Percentiles rank a stretch among this genome's conserved stretches.
Evolutionary conservation across 1,139 yeast genomes (phyloP).

Genomic region (Magnusiomyces clavatus): DNA sequence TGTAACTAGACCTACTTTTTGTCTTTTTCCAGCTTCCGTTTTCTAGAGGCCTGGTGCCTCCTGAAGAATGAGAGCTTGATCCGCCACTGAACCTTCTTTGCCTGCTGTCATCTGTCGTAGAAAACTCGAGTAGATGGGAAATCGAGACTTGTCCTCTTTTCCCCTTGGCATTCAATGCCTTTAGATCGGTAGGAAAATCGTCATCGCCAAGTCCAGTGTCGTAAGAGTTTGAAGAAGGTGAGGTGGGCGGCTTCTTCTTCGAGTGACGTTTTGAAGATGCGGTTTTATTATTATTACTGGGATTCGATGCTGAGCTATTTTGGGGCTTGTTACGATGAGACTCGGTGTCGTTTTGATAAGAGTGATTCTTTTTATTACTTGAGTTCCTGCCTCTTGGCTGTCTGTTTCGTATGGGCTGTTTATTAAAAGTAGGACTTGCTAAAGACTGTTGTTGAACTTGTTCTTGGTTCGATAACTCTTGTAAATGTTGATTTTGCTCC

Average conservation of each 20-base stretch:
- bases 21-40: constrained; percentile 2
- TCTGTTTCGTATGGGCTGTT: background rate
- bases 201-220: background rate
- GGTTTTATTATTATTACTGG: too few species aligned
- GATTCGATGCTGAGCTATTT: background rate
- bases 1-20: background rate
- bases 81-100: constrained; percentile 2
- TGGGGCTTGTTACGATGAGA: background rate
- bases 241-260: too few species aligned
- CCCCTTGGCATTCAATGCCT: background rate
- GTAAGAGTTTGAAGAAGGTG: background rate
- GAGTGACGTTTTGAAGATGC: too few species aligned
- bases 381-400: background rate
- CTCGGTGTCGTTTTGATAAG: background rate
- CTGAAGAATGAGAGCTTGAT: constrained; percentile 7
- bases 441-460: background rate
- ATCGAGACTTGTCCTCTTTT: constrained; percentile 23
- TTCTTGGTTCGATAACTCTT: background rate
- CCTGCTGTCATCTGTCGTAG: constrained; percentile 15
- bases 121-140: constrained; percentile 28
- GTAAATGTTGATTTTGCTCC: too few species aligned
- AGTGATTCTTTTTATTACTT: background rate
- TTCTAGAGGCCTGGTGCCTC: constrained; percentile 8
- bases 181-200: background rate
- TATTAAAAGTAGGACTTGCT: background rate